These are phyloP conservation scores for Haemoproteus tartakovskyi DNA, from an alignment of 169 alveolate species.

Conservation along the genomic window DNA sequence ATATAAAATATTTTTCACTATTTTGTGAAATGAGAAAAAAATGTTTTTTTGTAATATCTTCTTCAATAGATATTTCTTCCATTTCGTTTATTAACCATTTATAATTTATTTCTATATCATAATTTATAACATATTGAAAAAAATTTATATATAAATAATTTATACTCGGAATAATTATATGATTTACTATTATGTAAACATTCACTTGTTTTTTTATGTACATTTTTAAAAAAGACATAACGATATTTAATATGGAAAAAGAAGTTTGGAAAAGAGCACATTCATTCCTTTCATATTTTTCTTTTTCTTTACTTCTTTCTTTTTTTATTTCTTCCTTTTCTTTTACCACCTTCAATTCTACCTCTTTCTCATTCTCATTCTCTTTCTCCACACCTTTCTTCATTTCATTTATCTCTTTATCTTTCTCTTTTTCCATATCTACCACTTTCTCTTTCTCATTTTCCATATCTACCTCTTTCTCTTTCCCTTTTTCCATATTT, in stretches of 20 bases:
- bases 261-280: slow-evolving; percentile 5
- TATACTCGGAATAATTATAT: slow-evolving; percentile 31
- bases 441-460: background rate
- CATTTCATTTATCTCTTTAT: background rate
- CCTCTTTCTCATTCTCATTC: background rate
- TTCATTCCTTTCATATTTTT: background rate
- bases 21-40: background rate
- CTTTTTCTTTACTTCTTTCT: background rate
- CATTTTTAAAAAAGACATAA: slow-evolving; percentile 24
- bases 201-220: slow-evolving; percentile 31
- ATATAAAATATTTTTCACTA: slow-evolving; percentile 21
- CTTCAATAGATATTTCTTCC: background rate
- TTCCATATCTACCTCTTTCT: background rate
- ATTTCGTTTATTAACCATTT: background rate
- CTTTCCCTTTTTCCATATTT: background rate
- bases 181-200: slow-evolving; percentile 42
- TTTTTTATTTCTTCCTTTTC: background rate
- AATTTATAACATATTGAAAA: slow-evolving; percentile 1
- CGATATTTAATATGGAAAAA: slow-evolving; percentile 13
- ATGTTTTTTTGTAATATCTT: background rate
- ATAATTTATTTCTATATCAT: slow-evolving; percentile 6
- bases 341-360: background rate
- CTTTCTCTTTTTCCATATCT: background rate
- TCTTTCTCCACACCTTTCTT: background rate
- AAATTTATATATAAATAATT: slow-evolving; percentile 24